Evolutionary conservation across 805 yeast species (phyloP), one percentile per base, ranked within the genome.

Genomic region (Myxozyma nipponensis): DNA sequence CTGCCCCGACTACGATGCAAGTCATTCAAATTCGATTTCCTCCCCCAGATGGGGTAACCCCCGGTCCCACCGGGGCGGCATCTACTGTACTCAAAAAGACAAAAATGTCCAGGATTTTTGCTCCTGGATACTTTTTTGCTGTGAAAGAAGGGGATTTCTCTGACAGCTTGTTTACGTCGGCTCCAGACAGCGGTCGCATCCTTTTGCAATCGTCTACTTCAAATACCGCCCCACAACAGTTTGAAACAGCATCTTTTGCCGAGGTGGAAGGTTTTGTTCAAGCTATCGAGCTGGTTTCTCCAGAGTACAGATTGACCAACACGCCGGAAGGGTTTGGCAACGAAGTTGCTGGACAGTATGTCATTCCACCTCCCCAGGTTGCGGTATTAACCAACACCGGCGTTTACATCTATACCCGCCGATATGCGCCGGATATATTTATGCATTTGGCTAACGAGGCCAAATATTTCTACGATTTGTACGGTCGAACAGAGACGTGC

Each of bases 401-500:
- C 1, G 78, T 91, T 34, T 83, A 82, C 61, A 75, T 86, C 19
- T 87, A 82, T 66, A 82, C 83, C 57, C 83, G 83, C 60, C 77
- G 88, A 65, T 83, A 89, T 2, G 93, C 96, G 4, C 90, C 84
- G 64, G 77, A 83, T 64, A 77, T 88, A 3, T 76, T 91, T 56
- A 84, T 84, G 63, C 68, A 84, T 0, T 70, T 86, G 49, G 79
- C 82, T 44, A 90, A 83, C 36, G 74, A 70, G 35, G 81, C 84
- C 19, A 76, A 81, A 46, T 77, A 82, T 45, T 87, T 87, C 63
- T 79, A 83, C 17, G 77, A 78, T 42, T 83, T 85, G 47, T 89
- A 88, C 65, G 97, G 98, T 4, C 77, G 83, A 45, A 82, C 86
- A 46, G 98, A 95, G 66, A 83, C 95, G 2, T 91, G 97, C 63